These are phyloP conservation scores for Lecanicillium sp. DNA, from an alignment of 2,329 filamentous ascomycete species.

Conservation along the genomic window DNA sequence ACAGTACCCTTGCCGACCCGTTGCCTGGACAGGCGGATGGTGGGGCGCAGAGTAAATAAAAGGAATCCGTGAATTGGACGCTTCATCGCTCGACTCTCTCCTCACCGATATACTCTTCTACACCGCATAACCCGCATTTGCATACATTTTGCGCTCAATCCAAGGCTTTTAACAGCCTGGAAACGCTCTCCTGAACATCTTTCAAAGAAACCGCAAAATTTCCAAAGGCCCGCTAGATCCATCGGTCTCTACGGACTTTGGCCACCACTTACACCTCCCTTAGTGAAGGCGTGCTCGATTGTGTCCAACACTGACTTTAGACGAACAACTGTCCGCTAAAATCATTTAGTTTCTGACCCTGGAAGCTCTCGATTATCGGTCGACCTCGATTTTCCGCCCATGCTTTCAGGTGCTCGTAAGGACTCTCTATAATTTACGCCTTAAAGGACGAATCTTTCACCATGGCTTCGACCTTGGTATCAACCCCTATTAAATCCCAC, in stretches of 20 bases:
- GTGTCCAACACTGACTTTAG: constrained; percentile 36
- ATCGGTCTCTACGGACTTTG: not conserved
- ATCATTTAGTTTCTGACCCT: constrained; percentile 54
- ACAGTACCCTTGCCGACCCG: constrained; percentile 10
- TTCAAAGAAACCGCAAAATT: constrained; percentile 17
- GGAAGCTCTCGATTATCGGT: constrained; percentile 43
- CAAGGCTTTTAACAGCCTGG: constrained; percentile 15
- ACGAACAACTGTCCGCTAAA: constrained; percentile 42
- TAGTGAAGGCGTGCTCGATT: constrained; percentile 36
- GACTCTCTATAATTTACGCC: too few relatives aligned
- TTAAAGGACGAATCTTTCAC: constrained; percentile 26
- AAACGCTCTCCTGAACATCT: constrained; percentile 15
- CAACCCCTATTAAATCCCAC: constrained; percentile 92
- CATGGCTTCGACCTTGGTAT: constrained; percentile 78
- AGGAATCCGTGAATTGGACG: constrained; percentile 19
- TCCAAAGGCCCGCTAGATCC: constrained; percentile 22
- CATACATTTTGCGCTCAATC: constrained; percentile 10
- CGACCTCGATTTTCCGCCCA: constrained; percentile 29
- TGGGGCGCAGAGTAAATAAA: constrained; percentile 40
- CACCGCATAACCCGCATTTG: constrained; percentile 10
- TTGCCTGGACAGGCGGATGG: constrained; percentile 27
- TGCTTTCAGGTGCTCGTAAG: constrained; percentile 39
- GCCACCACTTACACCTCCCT: constrained; percentile 15
- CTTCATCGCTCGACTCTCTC: constrained; percentile 13
- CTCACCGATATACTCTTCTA: constrained; percentile 16